These are phyloP conservation scores for Silene uniflora DNA, from an alignment of 148 eudicot genomes.

Conservation along the genomic window DNA sequence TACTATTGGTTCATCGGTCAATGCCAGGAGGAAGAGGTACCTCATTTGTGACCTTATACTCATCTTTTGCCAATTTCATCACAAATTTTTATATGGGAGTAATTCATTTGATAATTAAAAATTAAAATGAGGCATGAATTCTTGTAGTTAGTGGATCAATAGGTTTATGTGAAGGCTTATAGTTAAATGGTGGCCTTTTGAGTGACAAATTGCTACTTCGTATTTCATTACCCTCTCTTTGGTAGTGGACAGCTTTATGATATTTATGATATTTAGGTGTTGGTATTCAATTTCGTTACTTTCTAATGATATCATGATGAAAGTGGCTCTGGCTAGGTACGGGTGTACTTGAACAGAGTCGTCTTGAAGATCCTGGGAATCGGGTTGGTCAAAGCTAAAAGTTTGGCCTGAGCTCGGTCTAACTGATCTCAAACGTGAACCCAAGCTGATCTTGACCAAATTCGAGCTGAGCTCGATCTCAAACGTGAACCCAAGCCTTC, in stretches of 20 bases:
- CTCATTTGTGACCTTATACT: background rate
- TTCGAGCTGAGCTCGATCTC: background rate
- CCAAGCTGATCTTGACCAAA: background rate
- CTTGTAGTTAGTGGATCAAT: background rate
- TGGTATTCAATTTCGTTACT: background rate
- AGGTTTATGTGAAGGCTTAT: background rate
- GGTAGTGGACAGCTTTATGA: background rate
- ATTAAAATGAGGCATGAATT: background rate
- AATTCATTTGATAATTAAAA: background rate
- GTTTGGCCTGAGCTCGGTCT: background rate
- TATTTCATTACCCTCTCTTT: background rate
- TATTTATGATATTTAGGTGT: background rate
- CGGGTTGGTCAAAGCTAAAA: background rate
- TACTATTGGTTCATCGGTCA: constrained; percentile 33
- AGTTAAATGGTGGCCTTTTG: background rate
- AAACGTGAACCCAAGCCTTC: too few relatives aligned
- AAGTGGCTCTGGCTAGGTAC: background rate
- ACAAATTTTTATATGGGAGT: background rate
- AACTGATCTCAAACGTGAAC: background rate
- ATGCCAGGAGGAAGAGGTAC: constrained; percentile 65
- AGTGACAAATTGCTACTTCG: background rate
- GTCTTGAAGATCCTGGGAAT: background rate
- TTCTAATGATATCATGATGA: background rate
- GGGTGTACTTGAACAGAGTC: background rate
- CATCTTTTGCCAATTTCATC: constrained; percentile 1